Conservation (phyloP, 2,329 filamentous ascomycete species). For the Pseudogymnoascus sp. region DNA sequence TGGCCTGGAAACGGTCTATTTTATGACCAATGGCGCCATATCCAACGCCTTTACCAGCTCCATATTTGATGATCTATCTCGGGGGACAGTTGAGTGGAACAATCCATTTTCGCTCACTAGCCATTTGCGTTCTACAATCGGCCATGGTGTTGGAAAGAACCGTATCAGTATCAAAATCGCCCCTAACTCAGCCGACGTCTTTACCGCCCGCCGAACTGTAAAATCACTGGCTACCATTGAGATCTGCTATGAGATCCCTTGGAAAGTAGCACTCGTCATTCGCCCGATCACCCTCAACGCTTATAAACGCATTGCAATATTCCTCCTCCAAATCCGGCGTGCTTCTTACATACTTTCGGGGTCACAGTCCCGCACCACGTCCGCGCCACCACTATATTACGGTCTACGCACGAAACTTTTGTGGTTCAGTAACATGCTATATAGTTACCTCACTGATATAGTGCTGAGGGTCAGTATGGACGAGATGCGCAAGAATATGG, state of each 20-base stretch:
- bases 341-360: conserved; percentile 60
- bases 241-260: conserved; percentile 61
- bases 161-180: conserved; percentile 54
- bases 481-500: conserved; percentile 51
- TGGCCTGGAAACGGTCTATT: conserved; percentile 64
- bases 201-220: conserved; percentile 50
- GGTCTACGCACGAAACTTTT: conserved; percentile 61
- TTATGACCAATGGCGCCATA: conserved; percentile 66
- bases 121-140: conserved; percentile 65
- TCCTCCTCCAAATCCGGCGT: conserved; percentile 71
- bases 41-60: conserved; percentile 58
- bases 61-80: conserved; percentile 70
- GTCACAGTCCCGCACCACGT: conserved; percentile 37
- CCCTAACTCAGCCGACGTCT: conserved; percentile 34
- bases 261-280: conserved; percentile 66
- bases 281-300: conserved; percentile 53
- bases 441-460: conserved; percentile 68
- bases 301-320: conserved; percentile 67
- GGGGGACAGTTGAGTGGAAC: conserved; percentile 56
- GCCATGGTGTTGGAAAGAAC: conserved; percentile 47
- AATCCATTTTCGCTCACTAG: conserved; percentile 78
- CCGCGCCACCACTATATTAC: conserved; percentile 46
- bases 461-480: conserved; percentile 57
- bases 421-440: conserved; percentile 70
- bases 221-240: conserved; percentile 55